Base-by-base conservation (phyloP, 805 yeast species). In the Candida jianshihensis region DNA sequence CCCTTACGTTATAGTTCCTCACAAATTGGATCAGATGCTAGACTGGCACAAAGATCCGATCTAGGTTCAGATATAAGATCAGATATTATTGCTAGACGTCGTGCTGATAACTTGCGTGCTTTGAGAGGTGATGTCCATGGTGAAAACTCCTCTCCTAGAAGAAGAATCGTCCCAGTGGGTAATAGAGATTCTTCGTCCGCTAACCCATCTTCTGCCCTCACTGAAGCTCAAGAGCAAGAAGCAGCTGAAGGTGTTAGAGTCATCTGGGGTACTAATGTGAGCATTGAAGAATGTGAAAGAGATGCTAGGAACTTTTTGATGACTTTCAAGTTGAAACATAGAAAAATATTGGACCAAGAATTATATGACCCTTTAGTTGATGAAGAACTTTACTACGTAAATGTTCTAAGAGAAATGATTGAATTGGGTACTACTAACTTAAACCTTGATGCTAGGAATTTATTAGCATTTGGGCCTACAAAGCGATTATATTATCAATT, bases 221-320 rank as follows among this genome's bases (percentile, higher is more conserved):
- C 5, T 24, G 26, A 24, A 12, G n/a, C n/a, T 24, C 6, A 24
- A 7, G 59, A 59, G 14, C 52, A 52, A 8, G 58, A 64, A 35
- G 64, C 66, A 18, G 75, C 74, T 36, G 96, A 83, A 46, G 95
- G 95, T 1, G 77, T 79, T 18, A 73, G 94, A 51, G 95, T 92
- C 36, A 90, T 92, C 53, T 92, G 98, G 98, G 98, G 98, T 61
- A 92, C 98, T 1, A 88, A 90, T 54, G 96, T 92, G 19, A 82
- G 94, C 33, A 89, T 92, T 53, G 85, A 78, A 53, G 96, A 92
- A 53, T 81, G 92, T 48, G 73, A 84, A 26, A 81, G 77, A 47
- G 71, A 74, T 34, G 90, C 92, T 63, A 70, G 94, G 45, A 79
- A 79, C 44, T 92, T 92, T 47, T 63, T 92, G 49, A 79, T 83